These are phyloP conservation scores for Tricholoma saponaceum DNA, from an alignment of 768 basidiomycete species.

Conservation along the genomic window DNA sequence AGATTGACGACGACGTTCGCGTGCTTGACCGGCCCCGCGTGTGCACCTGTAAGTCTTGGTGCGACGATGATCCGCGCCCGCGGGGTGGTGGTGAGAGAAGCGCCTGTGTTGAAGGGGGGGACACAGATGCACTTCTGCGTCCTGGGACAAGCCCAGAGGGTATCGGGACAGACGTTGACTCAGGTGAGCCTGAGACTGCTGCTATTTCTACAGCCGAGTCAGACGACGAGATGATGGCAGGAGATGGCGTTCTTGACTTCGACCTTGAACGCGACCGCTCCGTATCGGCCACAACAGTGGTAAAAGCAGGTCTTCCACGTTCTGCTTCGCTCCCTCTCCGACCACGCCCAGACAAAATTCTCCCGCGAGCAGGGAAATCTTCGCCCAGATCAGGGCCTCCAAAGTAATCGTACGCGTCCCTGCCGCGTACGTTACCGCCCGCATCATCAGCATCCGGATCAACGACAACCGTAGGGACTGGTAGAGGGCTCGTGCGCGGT, in stretches of 20 bases:
- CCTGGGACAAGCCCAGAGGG: constrained; percentile 15
- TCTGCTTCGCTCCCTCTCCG: constrained; percentile 4
- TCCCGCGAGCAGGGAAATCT: constrained; percentile 32
- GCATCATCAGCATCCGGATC: constrained; percentile 1
- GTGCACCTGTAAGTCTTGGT: constrained; percentile 16
- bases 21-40: constrained; percentile 53
- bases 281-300: neutral
- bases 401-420: constrained; percentile 56
- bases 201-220: constrained; percentile 4
- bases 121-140: constrained; percentile 18
- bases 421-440: constrained; percentile 13
- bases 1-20: constrained; percentile 50
- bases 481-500: neutral
- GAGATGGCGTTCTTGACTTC: constrained; percentile 45
- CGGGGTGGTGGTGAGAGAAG: constrained; percentile 25
- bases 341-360: constrained; percentile 8
- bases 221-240: constrained; percentile 25
- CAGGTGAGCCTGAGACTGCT: neutral
- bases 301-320: neutral
- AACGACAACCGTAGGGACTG: constrained; percentile 18
- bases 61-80: constrained; percentile 21
- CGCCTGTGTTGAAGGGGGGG: constrained; percentile 8
- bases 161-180: constrained; percentile 6
- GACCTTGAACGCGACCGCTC: constrained; percentile 36
- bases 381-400: constrained; percentile 54